Conservation (phyloP, 768 basidiomycete genomes). For the Rhodotorula diobovata region DNA sequence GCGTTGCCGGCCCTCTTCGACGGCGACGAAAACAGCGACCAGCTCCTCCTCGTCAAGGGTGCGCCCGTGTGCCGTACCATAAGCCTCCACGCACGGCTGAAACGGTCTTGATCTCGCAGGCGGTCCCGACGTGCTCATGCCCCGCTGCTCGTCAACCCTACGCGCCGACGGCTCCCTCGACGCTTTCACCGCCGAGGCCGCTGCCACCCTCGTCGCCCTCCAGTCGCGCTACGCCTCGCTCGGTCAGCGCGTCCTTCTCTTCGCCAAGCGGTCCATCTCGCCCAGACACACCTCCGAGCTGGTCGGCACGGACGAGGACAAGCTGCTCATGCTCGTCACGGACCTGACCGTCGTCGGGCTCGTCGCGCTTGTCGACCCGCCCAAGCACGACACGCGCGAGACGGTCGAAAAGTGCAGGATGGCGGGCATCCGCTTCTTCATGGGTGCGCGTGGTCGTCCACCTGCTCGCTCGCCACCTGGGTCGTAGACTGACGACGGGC, state of each 20-base stretch:
- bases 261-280: slow-evolving; percentile 54
- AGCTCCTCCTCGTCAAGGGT: slow-evolving; percentile 51
- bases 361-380: slow-evolving; percentile 61
- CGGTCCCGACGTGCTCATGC: slow-evolving; percentile 57
- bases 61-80: too few species aligned
- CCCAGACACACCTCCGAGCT: slow-evolving; percentile 7
- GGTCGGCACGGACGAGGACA: slow-evolving; percentile 45
- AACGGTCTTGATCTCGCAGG: not conserved
- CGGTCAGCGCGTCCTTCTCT: slow-evolving; percentile 62
- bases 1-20: slow-evolving; percentile 25
- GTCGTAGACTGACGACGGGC: not conserved
- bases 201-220: slow-evolving; percentile 40
- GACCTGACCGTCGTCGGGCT: slow-evolving; percentile 58
- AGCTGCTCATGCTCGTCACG: slow-evolving; percentile 50
- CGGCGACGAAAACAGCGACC: not conserved
- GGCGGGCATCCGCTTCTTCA: slow-evolving; percentile 61
- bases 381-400: slow-evolving; percentile 56
- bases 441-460: slow-evolving; percentile 49
- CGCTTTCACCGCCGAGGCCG: slow-evolving; percentile 44
- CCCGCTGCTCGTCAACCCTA: slow-evolving; percentile 47
- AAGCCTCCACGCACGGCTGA: too few species aligned
- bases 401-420: slow-evolving; percentile 49
- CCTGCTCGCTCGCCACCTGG: not conserved
- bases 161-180: slow-evolving; percentile 47
- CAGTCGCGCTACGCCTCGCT: slow-evolving; percentile 55